Evolutionary conservation across 768 basidiomycete genomes (phyloP), one percentile per base, ranked within the genome.

Genomic region (Kwoniella heveanensis): DNA sequence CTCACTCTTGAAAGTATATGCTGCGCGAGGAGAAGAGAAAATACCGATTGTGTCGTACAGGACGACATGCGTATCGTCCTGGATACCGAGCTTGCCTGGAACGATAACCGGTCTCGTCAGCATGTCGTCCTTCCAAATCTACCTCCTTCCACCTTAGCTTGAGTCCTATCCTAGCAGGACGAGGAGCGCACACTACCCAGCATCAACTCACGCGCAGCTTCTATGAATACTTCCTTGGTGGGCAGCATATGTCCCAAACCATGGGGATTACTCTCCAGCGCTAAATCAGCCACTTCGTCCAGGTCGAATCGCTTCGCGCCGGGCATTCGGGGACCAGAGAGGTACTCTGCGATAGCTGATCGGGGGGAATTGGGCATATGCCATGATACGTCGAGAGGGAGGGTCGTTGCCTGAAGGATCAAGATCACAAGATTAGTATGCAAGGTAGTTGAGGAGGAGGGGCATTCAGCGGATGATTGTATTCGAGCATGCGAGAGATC

Each of bases 201-300:
- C 27, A 36, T 8, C 39, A 52, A 51, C 88, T 66, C 82, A 94
- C 92, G 87, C 74, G 90, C 92, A 9, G 90, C 88, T 60, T 85
- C 83, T 25, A 88, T 87, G 79, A 98, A 98, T 37, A 82, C 81
- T 48, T 85, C 83, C 36, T 81, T 82, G 32, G 83, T 80, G 19
- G 96, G 96, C 85, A 98, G 87, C 93, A 98, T 98, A 81, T 98
- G 95, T 73, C 89, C 89, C 24, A 98, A 83, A 13, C 89, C 90
- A 3, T 94, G 83, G 57, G 87, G 85, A 76, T 91, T 88, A 9
- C 85, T 80, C 62, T 85, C 87, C 0, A 89, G 86, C 26, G 67
- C 68, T 62, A 76, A 67, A 49, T 77, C 69, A 25, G 81, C 79
- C 7, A 91, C 88, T 55, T 86, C 83, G 78, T 96, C 93, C 25